Conservation (phyloP, 2,329 filamentous ascomycete species). For the Aspergillus versicolor region DNA sequence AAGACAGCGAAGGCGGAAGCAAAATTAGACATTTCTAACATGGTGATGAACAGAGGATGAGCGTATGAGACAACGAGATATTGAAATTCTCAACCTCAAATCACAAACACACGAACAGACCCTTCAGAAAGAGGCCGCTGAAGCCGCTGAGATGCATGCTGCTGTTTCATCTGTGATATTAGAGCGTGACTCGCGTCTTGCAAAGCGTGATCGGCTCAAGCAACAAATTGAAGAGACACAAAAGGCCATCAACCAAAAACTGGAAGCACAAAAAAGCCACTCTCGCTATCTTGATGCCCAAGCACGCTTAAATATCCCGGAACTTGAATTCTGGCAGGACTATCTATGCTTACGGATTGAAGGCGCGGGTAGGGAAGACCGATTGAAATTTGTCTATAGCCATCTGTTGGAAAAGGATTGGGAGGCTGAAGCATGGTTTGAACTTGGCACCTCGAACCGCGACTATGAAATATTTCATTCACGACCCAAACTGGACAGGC, state of each 20-base stretch:
- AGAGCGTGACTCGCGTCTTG: slow-evolving; percentile 56
- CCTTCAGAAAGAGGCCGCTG: slow-evolving; percentile 59
- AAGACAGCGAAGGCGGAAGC: not conserved
- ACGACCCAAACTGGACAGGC: slow-evolving; percentile 63
- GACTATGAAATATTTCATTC: slow-evolving; percentile 84
- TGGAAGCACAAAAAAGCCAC: slow-evolving; percentile 48
- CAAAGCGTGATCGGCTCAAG: slow-evolving; percentile 56
- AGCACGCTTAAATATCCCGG: slow-evolving; percentile 83
- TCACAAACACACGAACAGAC: slow-evolving; percentile 56
- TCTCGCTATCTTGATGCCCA: slow-evolving; percentile 77
- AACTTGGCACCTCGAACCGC: slow-evolving; percentile 74
- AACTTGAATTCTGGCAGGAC: slow-evolving; percentile 93
- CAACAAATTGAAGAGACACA: slow-evolving; percentile 54
- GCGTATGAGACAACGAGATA: slow-evolving; percentile 82
- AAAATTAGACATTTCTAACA: slow-evolving; percentile 1
- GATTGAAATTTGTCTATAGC: slow-evolving; percentile 85
- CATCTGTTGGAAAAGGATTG: slow-evolving; percentile 84
- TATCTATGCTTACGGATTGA: slow-evolving; percentile 88
- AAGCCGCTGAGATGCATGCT: slow-evolving; percentile 62
- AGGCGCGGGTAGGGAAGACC: slow-evolving; percentile 78
- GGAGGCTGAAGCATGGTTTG: slow-evolving; percentile 90
- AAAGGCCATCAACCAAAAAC: slow-evolving; percentile 45
- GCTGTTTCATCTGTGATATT: slow-evolving; percentile 57
- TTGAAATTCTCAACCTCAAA: slow-evolving; percentile 69
- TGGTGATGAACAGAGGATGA: slow-evolving; percentile 69